These are phyloP conservation scores for Macadamia integrifolia DNA, from an alignment of 164 flowering plant species.

Conservation along the genomic window DNA sequence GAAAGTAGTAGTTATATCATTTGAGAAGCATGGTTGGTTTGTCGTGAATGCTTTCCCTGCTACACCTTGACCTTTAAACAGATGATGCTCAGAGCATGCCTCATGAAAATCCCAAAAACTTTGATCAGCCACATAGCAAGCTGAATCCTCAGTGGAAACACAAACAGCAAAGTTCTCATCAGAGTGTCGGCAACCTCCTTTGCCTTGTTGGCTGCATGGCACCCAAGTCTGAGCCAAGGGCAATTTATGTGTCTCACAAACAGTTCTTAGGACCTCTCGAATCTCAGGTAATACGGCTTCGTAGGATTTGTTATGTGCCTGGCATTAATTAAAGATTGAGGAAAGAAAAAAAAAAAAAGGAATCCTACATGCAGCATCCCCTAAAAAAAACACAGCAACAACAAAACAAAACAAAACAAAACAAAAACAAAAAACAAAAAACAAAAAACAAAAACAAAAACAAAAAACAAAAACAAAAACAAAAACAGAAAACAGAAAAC, in stretches of 20 bases:
- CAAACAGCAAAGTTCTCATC: constrained; percentile 53
- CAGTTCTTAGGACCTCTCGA: constrained; percentile 46
- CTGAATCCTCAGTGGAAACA: constrained; percentile 68
- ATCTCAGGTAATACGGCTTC: constrained; percentile 59
- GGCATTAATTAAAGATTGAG: neutral
- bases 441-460: no score
- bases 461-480: no score
- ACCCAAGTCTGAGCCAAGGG: constrained; percentile 95
- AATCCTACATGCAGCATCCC: neutral
- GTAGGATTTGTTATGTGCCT: constrained; percentile 37
- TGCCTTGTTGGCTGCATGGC: constrained; percentile 61
- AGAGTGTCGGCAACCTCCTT: constrained; percentile 64
- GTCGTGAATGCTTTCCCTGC: constrained; percentile 69
- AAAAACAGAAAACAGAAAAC: no score
- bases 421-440: no score
- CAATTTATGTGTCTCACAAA: constrained; percentile 64
- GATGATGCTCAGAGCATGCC: constrained; percentile 88
- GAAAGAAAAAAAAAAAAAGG: neutral
- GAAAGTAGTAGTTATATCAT: constrained; percentile 45
- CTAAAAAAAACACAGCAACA: no score
- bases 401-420: no score
- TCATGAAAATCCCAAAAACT: constrained; percentile 58
- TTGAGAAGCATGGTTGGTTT: constrained; percentile 70
- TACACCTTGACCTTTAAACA: constrained; percentile 75
- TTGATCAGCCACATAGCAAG: constrained; percentile 56